These are phyloP conservation scores for Linum usitatissimum DNA, from an alignment of 345 rosid genomes.

Conservation along the genomic window DNA sequence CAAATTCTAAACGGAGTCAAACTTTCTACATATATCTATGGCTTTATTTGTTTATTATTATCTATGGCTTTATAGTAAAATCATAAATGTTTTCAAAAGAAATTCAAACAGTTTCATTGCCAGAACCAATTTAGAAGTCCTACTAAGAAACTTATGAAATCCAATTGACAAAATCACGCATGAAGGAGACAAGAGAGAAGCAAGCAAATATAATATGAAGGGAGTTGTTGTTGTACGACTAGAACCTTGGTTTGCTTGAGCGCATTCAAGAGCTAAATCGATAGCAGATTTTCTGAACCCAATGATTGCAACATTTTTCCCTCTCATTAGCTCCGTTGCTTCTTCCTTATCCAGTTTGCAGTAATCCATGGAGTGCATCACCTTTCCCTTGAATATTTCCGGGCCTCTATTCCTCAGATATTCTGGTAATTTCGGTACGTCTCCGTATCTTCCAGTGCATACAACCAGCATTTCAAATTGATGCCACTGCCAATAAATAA, in stretches of 20 bases:
- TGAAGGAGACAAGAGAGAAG: no score
- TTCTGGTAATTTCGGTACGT: constrained; percentile 45
- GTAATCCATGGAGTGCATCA: constrained; percentile 68
- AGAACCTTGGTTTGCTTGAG: constrained; percentile 74
- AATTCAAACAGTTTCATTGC: no score
- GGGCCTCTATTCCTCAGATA: constrained; percentile 55
- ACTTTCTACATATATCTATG: no score
- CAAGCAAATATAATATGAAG: neutral
- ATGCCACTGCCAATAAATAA: constrained; percentile 44
- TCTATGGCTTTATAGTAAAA: no score
- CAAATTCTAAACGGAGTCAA: no score
- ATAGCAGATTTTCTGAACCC: constrained; percentile 90
- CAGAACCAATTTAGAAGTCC: no score
- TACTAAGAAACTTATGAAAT: no score
- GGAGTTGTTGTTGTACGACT: neutral
- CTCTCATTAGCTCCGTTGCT: constrained; percentile 39
- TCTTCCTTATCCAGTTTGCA: constrained; percentile 68
- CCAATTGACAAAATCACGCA: no score
- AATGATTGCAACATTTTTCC: constrained; percentile 55
- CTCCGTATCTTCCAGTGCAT: constrained; percentile 79
- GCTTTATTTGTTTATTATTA: no score
- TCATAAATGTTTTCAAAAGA: no score
- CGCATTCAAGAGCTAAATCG: constrained; percentile 85
- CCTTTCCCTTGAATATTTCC: constrained; percentile 53
- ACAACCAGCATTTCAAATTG: constrained; percentile 62